Base-by-base conservation (phyloP, 805 yeast species). In the Suhomyces xylopsoci region DNA sequence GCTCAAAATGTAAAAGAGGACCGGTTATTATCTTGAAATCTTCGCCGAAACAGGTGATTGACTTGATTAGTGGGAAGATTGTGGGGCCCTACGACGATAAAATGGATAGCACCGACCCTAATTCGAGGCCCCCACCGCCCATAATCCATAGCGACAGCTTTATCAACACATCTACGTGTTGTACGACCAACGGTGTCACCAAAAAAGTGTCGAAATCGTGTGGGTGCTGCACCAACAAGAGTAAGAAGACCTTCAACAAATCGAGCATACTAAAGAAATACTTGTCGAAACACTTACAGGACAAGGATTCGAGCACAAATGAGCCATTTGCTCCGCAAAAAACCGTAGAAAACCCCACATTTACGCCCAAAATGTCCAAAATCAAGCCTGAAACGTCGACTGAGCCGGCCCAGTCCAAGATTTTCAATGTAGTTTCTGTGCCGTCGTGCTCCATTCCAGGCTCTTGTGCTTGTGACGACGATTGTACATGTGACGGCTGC, bases 21-120 rank as follows among this genome's bases (percentile, higher is more conserved):
- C 54, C 57, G 24, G 69, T 70, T 15, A 58, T 68, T 3, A 69
- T 74, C n/a, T 55, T 69, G 40, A 70, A 70, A 52, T 61, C 73
- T 1, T 71, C 78, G 1, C 66, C 67, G 24, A 74, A 74, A 52
- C 76, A 76, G 44, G 71, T 76, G 22, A 65, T 74, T 10, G 78
- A 75, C 51, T 55, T 73, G 45, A 61, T 55, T 12, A 66, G 63
- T 40, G 77, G 77, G 17, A 68, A 67, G 55, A 68, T 76, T 15
- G 60, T 74, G 19, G 79, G 79, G 5, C 74, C 73, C 1, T 74
- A 74, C 61, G 50, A 59, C n/a, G 71, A 62, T 42, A 46, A 46
- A 8, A 53, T 46, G 22, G 22, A 53, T 2, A 36, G 50, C 15
- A 36, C 58, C 19, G 50, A 46, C 43, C 24, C 56, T 51, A 20